Percentiles rank a stretch among this genome's conserved stretches.
phyloP scores from a whole-genome alignment of 202 grass and related monocot species.

The Carex sylvatica region DNA sequence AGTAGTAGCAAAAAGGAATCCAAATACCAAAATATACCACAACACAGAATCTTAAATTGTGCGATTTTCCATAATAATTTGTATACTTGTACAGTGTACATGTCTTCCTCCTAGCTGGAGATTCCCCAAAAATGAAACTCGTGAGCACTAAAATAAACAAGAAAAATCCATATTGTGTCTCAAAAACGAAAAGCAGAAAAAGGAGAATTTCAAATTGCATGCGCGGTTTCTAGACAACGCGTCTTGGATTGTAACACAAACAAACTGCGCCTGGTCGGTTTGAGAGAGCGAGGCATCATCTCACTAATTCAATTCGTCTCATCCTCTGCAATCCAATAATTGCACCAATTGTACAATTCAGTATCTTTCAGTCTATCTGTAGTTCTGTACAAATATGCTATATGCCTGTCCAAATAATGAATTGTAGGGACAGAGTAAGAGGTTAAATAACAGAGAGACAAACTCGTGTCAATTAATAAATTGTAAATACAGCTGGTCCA shows the following conservation, averaged over 20 bases:
- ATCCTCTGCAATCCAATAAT: neutral
- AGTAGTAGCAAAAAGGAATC: neutral
- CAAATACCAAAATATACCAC: neutral
- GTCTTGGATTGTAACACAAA: neutral
- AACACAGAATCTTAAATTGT: neutral
- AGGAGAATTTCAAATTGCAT: constrained; percentile 2
- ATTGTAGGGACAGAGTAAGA: neutral
- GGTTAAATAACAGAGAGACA: constrained; percentile 7
- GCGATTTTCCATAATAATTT: neutral
- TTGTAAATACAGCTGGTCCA: constrained; percentile 16
- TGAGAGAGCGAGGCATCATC: neutral
- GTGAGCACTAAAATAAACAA: constrained; percentile 17
- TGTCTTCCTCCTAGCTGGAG: neutral
- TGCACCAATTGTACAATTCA: neutral
- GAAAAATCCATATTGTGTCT: neutral
- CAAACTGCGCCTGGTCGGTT: constrained; percentile 6
- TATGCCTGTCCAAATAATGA: neutral
- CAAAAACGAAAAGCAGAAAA: neutral
- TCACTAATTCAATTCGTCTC: neutral
- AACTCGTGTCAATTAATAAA: constrained; percentile 5
- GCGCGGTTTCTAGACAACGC: constrained; percentile 17
- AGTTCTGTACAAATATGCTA: neutral
- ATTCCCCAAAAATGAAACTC: neutral
- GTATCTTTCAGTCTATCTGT: too few relatives aligned
- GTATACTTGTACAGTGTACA: neutral